phyloP scores from a whole-genome alignment of 1,284 basidiomycete species.

The Apiotrichum brassicae region DNA sequence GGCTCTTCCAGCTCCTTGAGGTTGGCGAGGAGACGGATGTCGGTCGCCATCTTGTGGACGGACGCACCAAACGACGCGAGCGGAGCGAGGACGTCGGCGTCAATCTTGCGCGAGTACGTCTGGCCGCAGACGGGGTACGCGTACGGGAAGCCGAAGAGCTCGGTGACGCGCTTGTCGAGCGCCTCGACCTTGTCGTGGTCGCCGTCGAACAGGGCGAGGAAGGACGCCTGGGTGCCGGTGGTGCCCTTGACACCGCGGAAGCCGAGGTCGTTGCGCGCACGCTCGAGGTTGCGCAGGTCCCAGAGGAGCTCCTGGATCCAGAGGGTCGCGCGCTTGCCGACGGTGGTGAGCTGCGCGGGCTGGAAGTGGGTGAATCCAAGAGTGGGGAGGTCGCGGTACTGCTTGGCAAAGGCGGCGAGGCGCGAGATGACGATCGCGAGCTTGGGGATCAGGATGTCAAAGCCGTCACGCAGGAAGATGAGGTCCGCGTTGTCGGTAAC shows the following conservation, averaged over 20 bases:
- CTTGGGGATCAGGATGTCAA: constrained; percentile 78
- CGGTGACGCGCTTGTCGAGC: constrained; percentile 81
- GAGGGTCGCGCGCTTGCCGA: constrained; percentile 96
- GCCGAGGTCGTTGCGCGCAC: constrained; percentile 86
- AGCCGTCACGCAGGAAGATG: constrained; percentile 86
- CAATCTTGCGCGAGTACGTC: constrained; percentile 97
- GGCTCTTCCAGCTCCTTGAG: constrained; percentile 99
- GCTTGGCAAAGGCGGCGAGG: constrained; percentile 67
- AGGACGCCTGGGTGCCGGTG: constrained; percentile 95
- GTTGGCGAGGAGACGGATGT: constrained; percentile 84
- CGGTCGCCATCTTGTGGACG: constrained; percentile 96
- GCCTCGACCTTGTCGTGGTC: constrained; percentile 90
- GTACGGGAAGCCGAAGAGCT: constrained; percentile 84
- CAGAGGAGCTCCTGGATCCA: constrained; percentile 98
- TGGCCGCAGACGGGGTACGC: constrained; percentile 97
- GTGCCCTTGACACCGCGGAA: constrained; percentile 99
- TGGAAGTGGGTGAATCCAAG: constrained; percentile 99
- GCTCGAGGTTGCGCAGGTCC: constrained; percentile 90
- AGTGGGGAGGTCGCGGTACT: constrained; percentile 72
- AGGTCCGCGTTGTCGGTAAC: constrained; percentile 98
- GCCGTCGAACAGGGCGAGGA: constrained; percentile 89
- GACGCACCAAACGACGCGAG: constrained; percentile 89
- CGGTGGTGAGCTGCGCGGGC: constrained; percentile 95
- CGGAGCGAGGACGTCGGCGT: constrained; percentile 84
- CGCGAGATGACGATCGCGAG: constrained; percentile 85